Evolutionary conservation across 495 filamentous ascomycete genomes (phyloP).

Genomic region (Letharia columbiana): DNA sequence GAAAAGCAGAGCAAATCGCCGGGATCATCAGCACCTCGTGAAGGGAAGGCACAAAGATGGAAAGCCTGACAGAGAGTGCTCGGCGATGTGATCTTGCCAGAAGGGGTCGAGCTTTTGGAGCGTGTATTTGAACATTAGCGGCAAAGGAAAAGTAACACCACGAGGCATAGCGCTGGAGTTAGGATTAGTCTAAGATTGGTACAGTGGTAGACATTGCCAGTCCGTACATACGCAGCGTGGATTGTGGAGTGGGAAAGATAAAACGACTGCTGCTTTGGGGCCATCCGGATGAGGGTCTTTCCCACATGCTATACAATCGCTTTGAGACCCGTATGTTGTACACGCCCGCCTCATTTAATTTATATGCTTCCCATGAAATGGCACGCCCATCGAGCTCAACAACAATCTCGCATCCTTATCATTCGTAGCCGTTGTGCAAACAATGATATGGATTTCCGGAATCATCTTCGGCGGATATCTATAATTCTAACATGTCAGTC

Average conservation of each 20-base stretch:
- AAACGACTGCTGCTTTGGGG: not conserved
- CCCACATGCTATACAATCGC: not conserved
- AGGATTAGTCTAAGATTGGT: not conserved
- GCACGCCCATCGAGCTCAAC: slow-evolving; percentile 66
- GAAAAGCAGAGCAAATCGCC: slow-evolving; percentile 32
- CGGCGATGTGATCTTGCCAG: slow-evolving; percentile 39
- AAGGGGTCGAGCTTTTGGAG: not conserved
- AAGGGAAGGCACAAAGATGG: slow-evolving; percentile 38
- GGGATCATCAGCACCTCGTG: slow-evolving; percentile 33
- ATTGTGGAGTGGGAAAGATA: not conserved
- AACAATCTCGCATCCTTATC: slow-evolving; percentile 87
- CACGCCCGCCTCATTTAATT: slow-evolving; percentile 10
- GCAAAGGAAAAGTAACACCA: not conserved
- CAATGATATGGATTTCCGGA: slow-evolving; percentile 74
- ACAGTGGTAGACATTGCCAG: not conserved
- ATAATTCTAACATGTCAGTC: slow-evolving; percentile 4
- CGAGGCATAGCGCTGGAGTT: slow-evolving; percentile 10
- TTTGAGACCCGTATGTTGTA: not conserved
- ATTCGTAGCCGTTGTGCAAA: slow-evolving; percentile 81
- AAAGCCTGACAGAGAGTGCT: slow-evolving; percentile 64
- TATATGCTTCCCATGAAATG: slow-evolving; percentile 26
- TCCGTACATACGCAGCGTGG: not conserved
- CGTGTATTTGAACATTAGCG: not conserved
- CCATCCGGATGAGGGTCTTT: not conserved
- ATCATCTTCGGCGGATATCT: slow-evolving; percentile 89